These are phyloP conservation scores for Hemileccinum impolitum DNA, from an alignment of 768 basidiomycete genomes.

Conservation along the genomic window DNA sequence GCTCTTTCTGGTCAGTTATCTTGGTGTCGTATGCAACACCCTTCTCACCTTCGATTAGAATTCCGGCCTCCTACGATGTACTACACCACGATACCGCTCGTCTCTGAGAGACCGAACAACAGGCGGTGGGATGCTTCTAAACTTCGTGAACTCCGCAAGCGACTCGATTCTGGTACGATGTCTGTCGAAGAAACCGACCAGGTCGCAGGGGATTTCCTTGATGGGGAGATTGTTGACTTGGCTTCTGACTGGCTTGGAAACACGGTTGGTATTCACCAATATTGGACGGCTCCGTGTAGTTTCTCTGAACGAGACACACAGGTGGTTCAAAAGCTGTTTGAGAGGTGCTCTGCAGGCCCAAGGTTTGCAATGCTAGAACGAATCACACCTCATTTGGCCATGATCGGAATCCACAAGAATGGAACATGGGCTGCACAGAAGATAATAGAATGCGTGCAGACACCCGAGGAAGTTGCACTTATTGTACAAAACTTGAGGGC, in stretches of 20 bases:
- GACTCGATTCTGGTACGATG: slow-evolving; percentile 88
- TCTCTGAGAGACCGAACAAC: slow-evolving; percentile 80
- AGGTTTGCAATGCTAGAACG: slow-evolving; percentile 92
- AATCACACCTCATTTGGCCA: slow-evolving; percentile 88
- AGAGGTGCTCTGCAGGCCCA: slow-evolving; percentile 74
- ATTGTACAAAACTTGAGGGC: slow-evolving; percentile 86
- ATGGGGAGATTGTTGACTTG: slow-evolving; percentile 92
- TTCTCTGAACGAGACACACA: slow-evolving; percentile 27
- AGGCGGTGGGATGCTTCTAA: slow-evolving; percentile 93
- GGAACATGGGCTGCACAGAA: slow-evolving; percentile 99
- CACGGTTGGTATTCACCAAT: slow-evolving; percentile 43
- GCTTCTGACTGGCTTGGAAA: slow-evolving; percentile 99
- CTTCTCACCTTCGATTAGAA: slow-evolving; percentile 44
- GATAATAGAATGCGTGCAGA: slow-evolving; percentile 93
- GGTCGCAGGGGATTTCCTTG: slow-evolving; percentile 86
- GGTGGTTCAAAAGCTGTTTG: slow-evolving; percentile 97
- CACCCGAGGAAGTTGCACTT: slow-evolving; percentile 79
- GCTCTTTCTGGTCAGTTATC: slow-evolving; percentile 72
- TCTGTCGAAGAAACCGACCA: slow-evolving; percentile 83
- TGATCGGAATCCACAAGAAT: slow-evolving; percentile 99
- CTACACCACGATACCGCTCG: slow-evolving; percentile 91
- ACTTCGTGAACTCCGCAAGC: slow-evolving; percentile 90
- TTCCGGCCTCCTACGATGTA: slow-evolving; percentile 93
- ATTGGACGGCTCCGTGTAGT: not conserved
- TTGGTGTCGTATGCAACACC: not conserved